These are phyloP conservation scores for Pythium periplocum DNA, from an alignment of 352 stramenopile species.

Conservation along the genomic window DNA sequence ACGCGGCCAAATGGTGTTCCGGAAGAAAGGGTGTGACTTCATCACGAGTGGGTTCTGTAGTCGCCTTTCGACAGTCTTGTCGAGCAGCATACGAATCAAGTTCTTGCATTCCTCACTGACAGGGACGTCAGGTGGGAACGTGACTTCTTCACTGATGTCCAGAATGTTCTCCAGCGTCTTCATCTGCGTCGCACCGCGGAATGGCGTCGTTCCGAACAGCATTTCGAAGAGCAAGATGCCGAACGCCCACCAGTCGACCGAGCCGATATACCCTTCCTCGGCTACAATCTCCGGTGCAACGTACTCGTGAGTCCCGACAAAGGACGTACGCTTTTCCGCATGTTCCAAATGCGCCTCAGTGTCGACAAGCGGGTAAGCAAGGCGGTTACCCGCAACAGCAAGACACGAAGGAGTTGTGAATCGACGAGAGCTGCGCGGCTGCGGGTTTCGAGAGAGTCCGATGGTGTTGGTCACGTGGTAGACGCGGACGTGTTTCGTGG, in stretches of 20 bases:
- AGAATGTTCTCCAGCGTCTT: slow-evolving; percentile 48
- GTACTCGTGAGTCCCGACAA: slow-evolving; percentile 65
- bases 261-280: slow-evolving; percentile 53
- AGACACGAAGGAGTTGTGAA: neutral
- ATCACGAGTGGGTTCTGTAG: slow-evolving; percentile 90
- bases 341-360: slow-evolving; percentile 45
- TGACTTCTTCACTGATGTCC: slow-evolving; percentile 38
- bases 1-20: slow-evolving; percentile 80
- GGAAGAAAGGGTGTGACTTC: slow-evolving; percentile 91
- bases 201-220: slow-evolving; percentile 44
- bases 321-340: slow-evolving; percentile 32
- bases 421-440: neutral
- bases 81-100: slow-evolving; percentile 50
- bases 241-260: slow-evolving; percentile 66
- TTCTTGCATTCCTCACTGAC: slow-evolving; percentile 55
- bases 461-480: neutral
- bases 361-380: slow-evolving; percentile 38
- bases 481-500: neutral
- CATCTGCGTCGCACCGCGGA: slow-evolving; percentile 34
- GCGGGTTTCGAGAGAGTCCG: neutral
- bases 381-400: neutral
- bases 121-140: slow-evolving; percentile 53
- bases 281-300: slow-evolving; percentile 56
- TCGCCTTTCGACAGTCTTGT: slow-evolving; percentile 33
- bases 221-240: slow-evolving; percentile 64